phyloP scores from a whole-genome alignment of 106 monocot species.

The Acanthochlamys bracteata region DNA sequence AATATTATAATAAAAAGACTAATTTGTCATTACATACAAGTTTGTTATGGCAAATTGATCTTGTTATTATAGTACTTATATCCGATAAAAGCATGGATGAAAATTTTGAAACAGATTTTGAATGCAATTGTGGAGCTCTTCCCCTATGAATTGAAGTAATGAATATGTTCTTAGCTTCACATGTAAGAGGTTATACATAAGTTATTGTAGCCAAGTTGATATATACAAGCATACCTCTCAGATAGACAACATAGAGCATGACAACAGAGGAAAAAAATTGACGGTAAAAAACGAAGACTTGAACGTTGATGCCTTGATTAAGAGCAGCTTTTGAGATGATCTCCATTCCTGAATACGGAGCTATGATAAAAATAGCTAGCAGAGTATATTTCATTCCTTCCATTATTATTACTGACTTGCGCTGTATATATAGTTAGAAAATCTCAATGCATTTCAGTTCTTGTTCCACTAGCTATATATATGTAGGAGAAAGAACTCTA shows the following conservation, averaged over 20 bases:
- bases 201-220: background rate
- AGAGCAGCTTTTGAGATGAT: slow-evolving; percentile 13
- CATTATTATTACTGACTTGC: background rate
- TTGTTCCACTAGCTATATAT: no score
- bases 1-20: no score
- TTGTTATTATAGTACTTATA: no score
- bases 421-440: no score
- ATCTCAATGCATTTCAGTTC: no score
- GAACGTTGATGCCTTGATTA: slow-evolving; percentile 7
- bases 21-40: no score
- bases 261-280: slow-evolving; percentile 10
- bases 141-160: slow-evolving; percentile 9
- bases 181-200: background rate
- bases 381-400: background rate
- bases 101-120: slow-evolving; percentile 14
- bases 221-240: slow-evolving; percentile 8
- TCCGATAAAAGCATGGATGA: slow-evolving; percentile 16
- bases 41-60: no score
- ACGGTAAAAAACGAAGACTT: slow-evolving; percentile 14
- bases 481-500: no score
- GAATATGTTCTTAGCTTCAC: no score
- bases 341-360: slow-evolving; percentile 3
- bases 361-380: background rate
- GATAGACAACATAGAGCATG: slow-evolving; percentile 10
- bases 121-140: slow-evolving; percentile 13